Base-by-base conservation (phyloP, 2,329 filamentous ascomycete species). In the Aciculosporium take region DNA sequence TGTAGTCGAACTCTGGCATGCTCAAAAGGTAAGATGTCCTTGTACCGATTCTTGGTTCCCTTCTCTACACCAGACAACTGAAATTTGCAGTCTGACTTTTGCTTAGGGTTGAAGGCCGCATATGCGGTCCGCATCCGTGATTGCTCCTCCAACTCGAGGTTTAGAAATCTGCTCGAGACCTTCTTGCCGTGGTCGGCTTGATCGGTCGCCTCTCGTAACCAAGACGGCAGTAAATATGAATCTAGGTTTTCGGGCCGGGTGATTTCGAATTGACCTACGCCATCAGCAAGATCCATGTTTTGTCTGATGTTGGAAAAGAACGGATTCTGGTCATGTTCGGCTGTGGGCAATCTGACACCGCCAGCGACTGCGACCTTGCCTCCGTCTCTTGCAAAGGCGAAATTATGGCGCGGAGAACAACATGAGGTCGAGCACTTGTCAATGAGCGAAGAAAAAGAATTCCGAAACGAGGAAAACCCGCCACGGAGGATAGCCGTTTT, bases 241-340 rank as follows among this genome's bases (percentile, higher is more conserved):
- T 69, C 60, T 7, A 74, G 49, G n/a, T 59, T 65, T 2, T 57
- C 32, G 0, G 72, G 72, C 7, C 72, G 55, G 2, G 57, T 52
- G 5, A 77, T 56, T n/a, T 77, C 71, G 52, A 79, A 77, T 52
- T 94, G 88, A 0, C 91, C 91, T 9, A 96, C 89, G 17, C 91
- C 91, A 49, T 86, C 87, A 25, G 93, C 81, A 15, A 98, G 68
- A 55, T 96, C 91, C 76, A 93, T 89, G 48, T 96, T 94, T 58
- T 96, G 91, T 33, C 91, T 79, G 51, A 98, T 96, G 49, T 95
- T 96, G 46, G 79, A 79, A 59, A 96, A 96, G 65, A 98, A 96
- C 0, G 89, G 88, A 52, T 93, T 94, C 0, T 78, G 71, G 1
- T 76, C 74, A 45, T 77, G 78, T 48, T 76, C 71, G 0, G 75